Evolutionary conservation across 257 asterid species (phyloP).

Genomic region (Leonotis leonurus): DNA sequence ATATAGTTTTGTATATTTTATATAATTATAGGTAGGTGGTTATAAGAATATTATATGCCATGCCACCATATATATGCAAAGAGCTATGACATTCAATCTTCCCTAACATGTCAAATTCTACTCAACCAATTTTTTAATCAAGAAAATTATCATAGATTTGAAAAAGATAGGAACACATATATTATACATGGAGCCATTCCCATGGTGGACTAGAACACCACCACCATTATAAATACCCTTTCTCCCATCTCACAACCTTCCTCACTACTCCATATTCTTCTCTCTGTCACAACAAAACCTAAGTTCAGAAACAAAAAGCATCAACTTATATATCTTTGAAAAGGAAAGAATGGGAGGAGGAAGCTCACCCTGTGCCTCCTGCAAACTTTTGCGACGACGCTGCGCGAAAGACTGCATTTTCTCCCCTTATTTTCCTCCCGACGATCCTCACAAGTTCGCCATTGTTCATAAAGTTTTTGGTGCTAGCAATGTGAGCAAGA

Average conservation of each 20-base stretch:
- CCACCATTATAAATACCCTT: constrained; percentile 32
- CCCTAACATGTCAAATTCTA: constrained; percentile 8
- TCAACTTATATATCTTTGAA: background rate
- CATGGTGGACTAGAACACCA: background rate
- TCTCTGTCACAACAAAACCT: background rate
- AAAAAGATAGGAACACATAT: background rate
- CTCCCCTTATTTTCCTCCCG: constrained; percentile 90
- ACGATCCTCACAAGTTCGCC: constrained; percentile 94
- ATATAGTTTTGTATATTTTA: no score
- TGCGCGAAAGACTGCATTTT: constrained; percentile 86
- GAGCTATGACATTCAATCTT: constrained; percentile 4
- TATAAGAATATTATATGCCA: no score
- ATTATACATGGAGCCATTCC: no score
- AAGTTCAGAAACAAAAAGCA: background rate
- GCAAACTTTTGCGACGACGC: constrained; percentile 80
- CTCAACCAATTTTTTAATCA: background rate
- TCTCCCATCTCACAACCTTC: constrained; percentile 17
- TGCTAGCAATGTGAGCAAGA: constrained; percentile 91
- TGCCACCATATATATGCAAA: background rate
- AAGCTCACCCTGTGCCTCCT: constrained; percentile 85
- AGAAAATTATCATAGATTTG: constrained; percentile 11
- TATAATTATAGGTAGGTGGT: no score
- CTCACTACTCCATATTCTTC: background rate
- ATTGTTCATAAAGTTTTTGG: constrained; percentile 94
- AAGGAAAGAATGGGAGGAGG: constrained; percentile 50